Evolutionary conservation across 202 grass and related monocot genomes (phyloP).

Genomic region (Hordeum pubiflorum): DNA sequence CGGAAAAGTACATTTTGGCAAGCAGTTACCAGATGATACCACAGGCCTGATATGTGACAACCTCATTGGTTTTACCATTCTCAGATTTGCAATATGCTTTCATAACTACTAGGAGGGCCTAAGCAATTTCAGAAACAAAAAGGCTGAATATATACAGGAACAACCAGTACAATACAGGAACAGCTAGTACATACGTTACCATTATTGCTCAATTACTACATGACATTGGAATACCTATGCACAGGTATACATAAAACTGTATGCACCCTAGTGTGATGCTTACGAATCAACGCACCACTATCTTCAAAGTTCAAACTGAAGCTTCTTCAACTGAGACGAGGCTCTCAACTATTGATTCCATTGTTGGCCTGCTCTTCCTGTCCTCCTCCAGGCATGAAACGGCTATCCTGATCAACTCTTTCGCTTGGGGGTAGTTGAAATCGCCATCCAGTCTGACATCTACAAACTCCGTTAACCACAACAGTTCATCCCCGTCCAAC

Average conservation of each 20-base stretch:
- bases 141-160: background rate
- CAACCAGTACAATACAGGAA: background rate
- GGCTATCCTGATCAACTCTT: slow-evolving; percentile 33
- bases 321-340: slow-evolving; percentile 34
- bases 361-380: slow-evolving; percentile 41
- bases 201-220: background rate
- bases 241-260: background rate
- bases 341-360: slow-evolving; percentile 33
- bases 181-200: background rate
- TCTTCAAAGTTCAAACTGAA: background rate
- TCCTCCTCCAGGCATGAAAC: slow-evolving; percentile 57
- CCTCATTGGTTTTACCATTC: background rate
- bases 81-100: background rate
- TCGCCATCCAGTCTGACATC: slow-evolving; percentile 37
- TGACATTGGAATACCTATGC: background rate
- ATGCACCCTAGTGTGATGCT: background rate
- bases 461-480: slow-evolving; percentile 46
- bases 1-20: background rate
- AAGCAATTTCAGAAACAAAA: background rate
- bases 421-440: slow-evolving; percentile 39
- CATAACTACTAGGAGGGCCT: background rate
- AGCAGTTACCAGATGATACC: background rate
- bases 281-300: background rate
- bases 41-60: background rate
- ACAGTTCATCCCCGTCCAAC: slow-evolving; percentile 2